Conservation (phyloP, 164 flowering plant genomes). For the Umbellularia californica region DNA sequence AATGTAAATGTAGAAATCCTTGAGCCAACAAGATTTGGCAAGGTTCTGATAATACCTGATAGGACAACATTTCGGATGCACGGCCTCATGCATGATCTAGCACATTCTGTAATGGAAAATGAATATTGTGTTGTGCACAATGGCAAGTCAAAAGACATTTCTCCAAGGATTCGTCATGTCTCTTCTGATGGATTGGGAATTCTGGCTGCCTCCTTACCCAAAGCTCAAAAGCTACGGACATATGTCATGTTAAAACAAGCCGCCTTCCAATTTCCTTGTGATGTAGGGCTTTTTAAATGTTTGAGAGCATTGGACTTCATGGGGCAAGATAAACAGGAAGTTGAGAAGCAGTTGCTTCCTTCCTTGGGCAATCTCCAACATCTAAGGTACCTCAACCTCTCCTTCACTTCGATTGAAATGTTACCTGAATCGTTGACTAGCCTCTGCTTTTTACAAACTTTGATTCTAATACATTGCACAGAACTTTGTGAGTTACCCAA, state of each 20-base stretch:
- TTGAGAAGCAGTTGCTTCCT: not conserved
- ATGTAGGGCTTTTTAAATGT: too few relatives aligned
- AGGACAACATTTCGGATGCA: too few relatives aligned
- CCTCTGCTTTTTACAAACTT: slow-evolving; percentile 3
- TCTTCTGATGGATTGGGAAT: not conserved
- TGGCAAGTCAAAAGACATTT: not conserved
- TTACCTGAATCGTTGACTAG: slow-evolving; percentile 12
- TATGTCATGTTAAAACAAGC: not conserved
- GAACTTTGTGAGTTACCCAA: not conserved
- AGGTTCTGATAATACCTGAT: too few relatives aligned
- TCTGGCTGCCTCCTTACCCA: not conserved
- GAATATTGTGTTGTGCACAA: not conserved
- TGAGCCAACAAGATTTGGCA: too few relatives aligned
- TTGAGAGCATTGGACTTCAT: not conserved
- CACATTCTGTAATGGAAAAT: not conserved
- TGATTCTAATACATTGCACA: not conserved
- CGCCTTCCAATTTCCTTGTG: not conserved
- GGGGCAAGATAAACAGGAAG: too few relatives aligned
- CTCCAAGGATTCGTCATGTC: not conserved
- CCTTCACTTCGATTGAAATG: not conserved
- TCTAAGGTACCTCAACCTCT: slow-evolving; percentile 12
- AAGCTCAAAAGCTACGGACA: not conserved
- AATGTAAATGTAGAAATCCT: too few relatives aligned
- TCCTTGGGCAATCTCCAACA: not conserved
- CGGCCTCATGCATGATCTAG: not conserved